These are phyloP conservation scores for Kwoniella shandongensis DNA, from an alignment of 768 basidiomycete genomes.

Conservation along the genomic window DNA sequence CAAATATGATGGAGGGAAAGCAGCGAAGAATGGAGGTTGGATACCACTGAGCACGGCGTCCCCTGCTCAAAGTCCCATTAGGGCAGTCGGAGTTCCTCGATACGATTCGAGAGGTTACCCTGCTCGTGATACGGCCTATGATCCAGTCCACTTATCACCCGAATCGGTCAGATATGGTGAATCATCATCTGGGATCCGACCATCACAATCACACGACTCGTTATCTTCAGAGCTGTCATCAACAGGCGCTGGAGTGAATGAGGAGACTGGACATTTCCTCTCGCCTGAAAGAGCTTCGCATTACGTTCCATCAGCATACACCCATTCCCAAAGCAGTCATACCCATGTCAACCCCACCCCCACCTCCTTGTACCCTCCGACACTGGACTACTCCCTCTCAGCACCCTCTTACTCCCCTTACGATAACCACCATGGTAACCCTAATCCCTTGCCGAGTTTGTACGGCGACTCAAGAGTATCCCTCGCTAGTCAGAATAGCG, in stretches of 20 bases:
- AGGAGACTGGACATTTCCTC: conserved; percentile 29
- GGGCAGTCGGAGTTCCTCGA: conserved; percentile 19
- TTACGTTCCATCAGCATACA: conserved; percentile 17
- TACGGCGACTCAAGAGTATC: conserved; percentile 33
- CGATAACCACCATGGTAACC: conserved; percentile 11
- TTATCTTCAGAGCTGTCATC: conserved; percentile 36
- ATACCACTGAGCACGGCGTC: conserved; percentile 13
- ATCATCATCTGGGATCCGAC: conserved; percentile 7
- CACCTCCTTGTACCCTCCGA: conserved; percentile 32
- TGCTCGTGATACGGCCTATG: conserved; percentile 12
- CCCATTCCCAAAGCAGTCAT: conserved; percentile 15
- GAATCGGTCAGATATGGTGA: conserved; percentile 5
- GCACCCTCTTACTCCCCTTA: conserved; percentile 37
- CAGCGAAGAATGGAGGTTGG: conserved; percentile 17
- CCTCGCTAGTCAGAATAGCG: conserved; percentile 30
- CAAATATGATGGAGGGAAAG: not conserved
- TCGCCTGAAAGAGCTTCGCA: conserved; percentile 18
- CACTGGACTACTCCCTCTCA: conserved; percentile 33
- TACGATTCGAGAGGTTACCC: conserved; percentile 45
- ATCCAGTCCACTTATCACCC: not conserved
- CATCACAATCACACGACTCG: conserved; percentile 23
- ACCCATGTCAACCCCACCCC: conserved; percentile 14
- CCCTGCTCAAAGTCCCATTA: conserved; percentile 2
- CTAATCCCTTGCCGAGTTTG: conserved; percentile 28
- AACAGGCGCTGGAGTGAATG: conserved; percentile 39